Conservation (phyloP, 768 basidiomycete species). For the Fistulinella prunicolor region DNA sequence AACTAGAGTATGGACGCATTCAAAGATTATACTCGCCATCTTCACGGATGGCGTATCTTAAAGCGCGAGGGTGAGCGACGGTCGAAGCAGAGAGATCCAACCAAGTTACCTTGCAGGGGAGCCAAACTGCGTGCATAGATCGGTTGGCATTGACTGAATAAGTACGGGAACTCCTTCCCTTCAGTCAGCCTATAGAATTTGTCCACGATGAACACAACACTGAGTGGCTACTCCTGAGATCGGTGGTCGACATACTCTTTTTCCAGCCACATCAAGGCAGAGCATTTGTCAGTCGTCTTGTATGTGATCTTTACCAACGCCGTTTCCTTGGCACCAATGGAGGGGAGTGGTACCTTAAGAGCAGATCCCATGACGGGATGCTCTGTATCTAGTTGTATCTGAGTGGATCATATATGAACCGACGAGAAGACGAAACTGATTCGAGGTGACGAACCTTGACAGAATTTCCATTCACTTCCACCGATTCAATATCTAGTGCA, state of each 20-base stretch:
- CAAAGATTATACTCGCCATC: conserved; percentile 47
- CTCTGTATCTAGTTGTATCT: conserved; percentile 55
- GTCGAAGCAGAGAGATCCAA: background rate
- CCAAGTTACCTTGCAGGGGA: conserved; percentile 66
- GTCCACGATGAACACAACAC: too few species aligned
- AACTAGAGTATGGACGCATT: background rate
- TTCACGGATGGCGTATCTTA: conserved; percentile 89
- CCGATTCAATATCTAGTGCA: conserved; percentile 51
- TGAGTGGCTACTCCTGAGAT: too few species aligned
- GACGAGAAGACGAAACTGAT: background rate
- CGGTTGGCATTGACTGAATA: conserved; percentile 93
- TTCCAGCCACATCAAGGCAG: conserved; percentile 85
- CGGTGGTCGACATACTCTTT: conserved; percentile 51
- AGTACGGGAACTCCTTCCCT: conserved; percentile 77
- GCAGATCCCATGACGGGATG: conserved; percentile 79
- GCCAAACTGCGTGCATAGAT: conserved; percentile 81
- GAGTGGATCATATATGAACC: background rate
- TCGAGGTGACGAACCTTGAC: conserved; percentile 40
- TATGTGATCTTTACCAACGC: conserved; percentile 58
- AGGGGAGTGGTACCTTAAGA: conserved; percentile 55
- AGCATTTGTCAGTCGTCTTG: conserved; percentile 67
- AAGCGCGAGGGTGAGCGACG: background rate
- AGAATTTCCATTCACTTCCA: conserved; percentile 45
- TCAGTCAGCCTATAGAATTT: conserved; percentile 64
- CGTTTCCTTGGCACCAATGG: conserved; percentile 34